These are phyloP conservation scores for Daldinia sp. DNA, from an alignment of 2,329 filamentous ascomycete species.

Conservation along the genomic window DNA sequence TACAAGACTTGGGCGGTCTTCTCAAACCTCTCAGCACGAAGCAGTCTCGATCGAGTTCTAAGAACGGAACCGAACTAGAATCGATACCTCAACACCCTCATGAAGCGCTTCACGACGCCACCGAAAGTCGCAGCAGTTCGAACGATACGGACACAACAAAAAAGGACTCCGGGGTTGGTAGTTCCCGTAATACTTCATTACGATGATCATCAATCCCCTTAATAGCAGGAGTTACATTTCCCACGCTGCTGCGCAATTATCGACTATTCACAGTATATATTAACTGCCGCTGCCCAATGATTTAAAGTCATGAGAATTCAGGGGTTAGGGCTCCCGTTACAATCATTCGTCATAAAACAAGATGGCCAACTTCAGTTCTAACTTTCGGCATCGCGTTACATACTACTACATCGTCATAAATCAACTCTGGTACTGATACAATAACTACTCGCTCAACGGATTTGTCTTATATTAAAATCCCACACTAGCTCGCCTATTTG, in stretches of 20 bases:
- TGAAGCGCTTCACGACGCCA: slow-evolving; percentile 46
- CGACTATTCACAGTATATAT: not conserved
- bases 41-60: slow-evolving; percentile 46
- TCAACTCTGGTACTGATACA: too few relatives aligned
- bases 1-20: slow-evolving; percentile 66
- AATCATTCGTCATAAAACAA: not conserved
- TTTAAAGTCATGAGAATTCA: not conserved
- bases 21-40: slow-evolving; percentile 53
- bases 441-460: not conserved
- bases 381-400: not conserved
- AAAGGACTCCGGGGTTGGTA: slow-evolving; percentile 4
- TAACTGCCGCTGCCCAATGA: not conserved
- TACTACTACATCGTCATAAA: not conserved
- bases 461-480: not conserved
- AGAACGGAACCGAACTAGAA: slow-evolving; percentile 55
- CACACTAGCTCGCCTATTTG: not conserved
- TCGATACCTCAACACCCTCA: slow-evolving; percentile 55
- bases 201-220: not conserved
- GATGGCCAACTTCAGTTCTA: too few relatives aligned
- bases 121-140: slow-evolving; percentile 39
- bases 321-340: not conserved
- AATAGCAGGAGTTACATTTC: not conserved
- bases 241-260: not conserved
- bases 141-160: slow-evolving; percentile 9
- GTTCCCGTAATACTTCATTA: not conserved